Base-by-base conservation (phyloP, 768 basidiomycete species). In the Paxillus rubicundulus region DNA sequence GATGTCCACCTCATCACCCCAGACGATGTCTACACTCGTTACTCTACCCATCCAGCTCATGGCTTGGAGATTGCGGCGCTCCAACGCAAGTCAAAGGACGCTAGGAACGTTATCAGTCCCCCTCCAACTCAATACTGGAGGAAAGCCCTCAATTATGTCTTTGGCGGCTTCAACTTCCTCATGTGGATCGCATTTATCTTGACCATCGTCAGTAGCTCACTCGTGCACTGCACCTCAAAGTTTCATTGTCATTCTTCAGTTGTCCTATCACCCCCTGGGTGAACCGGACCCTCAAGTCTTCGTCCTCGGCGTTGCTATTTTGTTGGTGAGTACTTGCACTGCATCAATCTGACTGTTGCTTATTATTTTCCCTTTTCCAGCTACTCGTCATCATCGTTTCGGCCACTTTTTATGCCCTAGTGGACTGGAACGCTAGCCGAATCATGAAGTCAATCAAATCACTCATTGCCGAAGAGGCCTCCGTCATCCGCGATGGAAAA, bases 401-500 rank as follows among this genome's bases (percentile, higher is more conserved):
- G 1, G 61, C 73, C 14, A 71, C 71, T 3, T 72, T 79, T 63
- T 80, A 80, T 55, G 77, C 79, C 1, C 68, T 73, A 9, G 76
- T 77, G 47, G 80, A 81, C 55, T 81, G 69, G 56, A 74, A 75
- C 21, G 77, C 79, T 8, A 67, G 68, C 39, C 66, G 74, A 17
- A 74, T 78, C 47, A 81, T 81, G 76, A 72, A 74, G 21, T 77
- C 76, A 1, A 80, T 82, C 63, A 80, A 77, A 64, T 76, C 76
- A 53, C 78, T 84, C 37, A 78, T 83, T 17, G 79, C 82, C 1
- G 77, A 82, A 45, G 79, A 79, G 54, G 82, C 80, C 17, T 77
- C 77, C 39, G 74, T 82, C 17, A 70, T 80, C 24, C 74, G 82
- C 2, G 76, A 82, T 56, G 73, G 74, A 10, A 71, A 75, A 38